A percentile compares a stretch with the other conserved stretches of the same genome.
phyloP scores from a whole-genome alignment of 106 monocot genomes.

The Dioscorea zingiberensis region DNA sequence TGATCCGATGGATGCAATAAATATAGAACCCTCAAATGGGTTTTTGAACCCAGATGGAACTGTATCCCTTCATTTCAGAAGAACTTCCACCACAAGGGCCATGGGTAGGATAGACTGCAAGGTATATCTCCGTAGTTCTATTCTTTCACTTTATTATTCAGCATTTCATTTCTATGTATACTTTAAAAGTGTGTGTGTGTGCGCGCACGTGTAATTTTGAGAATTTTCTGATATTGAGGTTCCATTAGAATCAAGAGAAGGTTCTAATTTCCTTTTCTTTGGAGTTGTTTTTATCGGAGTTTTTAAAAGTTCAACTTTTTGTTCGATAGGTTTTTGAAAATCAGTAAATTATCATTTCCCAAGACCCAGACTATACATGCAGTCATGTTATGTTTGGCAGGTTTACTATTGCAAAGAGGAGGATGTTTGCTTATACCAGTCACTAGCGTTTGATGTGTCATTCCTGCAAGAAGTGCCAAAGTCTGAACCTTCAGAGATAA shows the following conservation, averaged over 20 bases:
- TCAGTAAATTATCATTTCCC: no score
- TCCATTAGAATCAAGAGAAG: no score
- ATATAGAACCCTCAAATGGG: conserved; percentile 69
- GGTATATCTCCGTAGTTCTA: conserved; percentile 32
- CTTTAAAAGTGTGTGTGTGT: no score
- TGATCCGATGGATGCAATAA: conserved; percentile 49
- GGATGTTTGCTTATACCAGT: conserved; percentile 86
- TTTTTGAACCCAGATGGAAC: conserved; percentile 46
- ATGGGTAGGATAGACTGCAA: conserved; percentile 87
- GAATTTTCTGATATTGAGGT: no score
- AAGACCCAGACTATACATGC: no score
- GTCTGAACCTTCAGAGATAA: conserved; percentile 30
- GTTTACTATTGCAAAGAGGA: conserved; percentile 99
- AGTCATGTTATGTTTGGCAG: conserved; percentile 27
- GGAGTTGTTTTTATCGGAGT: no score
- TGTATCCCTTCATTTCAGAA: conserved; percentile 60
- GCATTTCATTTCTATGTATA: no score
- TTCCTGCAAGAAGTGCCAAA: conserved; percentile 46
- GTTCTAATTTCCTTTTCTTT: no score
- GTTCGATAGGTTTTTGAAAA: no score
- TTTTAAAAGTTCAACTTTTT: no score
- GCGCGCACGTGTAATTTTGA: no score
- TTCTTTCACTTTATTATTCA: neutral
- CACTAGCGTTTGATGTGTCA: conserved; percentile 70
- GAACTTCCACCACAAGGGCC: conserved; percentile 41